Evolutionary conservation across 148 eudicot genomes (phyloP).

Genomic region (Vaccinium vitisidaea): DNA sequence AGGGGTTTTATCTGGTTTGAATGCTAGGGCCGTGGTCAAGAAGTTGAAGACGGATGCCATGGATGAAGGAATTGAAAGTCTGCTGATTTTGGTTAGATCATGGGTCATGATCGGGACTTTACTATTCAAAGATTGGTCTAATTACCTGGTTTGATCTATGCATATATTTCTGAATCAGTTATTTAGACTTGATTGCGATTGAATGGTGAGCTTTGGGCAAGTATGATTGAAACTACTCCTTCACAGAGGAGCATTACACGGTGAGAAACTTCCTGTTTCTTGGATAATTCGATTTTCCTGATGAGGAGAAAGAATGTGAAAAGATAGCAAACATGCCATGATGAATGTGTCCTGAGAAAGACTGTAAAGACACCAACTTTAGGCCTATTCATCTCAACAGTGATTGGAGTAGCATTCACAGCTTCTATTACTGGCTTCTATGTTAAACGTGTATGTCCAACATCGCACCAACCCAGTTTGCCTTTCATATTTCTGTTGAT

Average conservation of each 20-base stretch:
- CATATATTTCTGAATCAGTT: not conserved
- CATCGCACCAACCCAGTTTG: no score
- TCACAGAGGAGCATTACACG: not conserved
- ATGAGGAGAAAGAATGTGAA: not conserved
- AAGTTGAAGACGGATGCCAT: not conserved
- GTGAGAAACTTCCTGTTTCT: not conserved
- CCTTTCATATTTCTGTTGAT: not conserved
- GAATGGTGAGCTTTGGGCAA: not conserved
- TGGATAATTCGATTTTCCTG: not conserved
- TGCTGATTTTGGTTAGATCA: not conserved
- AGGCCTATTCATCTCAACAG: not conserved
- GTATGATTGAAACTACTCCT: not conserved
- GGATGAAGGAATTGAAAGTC: not conserved
- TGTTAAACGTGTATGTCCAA: no score
- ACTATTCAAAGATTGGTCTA: not conserved
- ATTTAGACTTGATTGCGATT: not conserved
- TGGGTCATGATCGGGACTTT: not conserved
- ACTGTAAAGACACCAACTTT: not conserved
- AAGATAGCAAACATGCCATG: not conserved
- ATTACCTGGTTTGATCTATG: not conserved
- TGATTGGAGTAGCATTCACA: not conserved
- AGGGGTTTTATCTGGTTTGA: not conserved
- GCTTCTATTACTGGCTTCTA: no score
- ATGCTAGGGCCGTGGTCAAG: not conserved
- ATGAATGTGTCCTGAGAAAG: not conserved